Evolutionary conservation across 2,329 filamentous ascomycete species (phyloP), one percentile per base, ranked within the genome.

Genomic region (Falciphora oryzae): DNA sequence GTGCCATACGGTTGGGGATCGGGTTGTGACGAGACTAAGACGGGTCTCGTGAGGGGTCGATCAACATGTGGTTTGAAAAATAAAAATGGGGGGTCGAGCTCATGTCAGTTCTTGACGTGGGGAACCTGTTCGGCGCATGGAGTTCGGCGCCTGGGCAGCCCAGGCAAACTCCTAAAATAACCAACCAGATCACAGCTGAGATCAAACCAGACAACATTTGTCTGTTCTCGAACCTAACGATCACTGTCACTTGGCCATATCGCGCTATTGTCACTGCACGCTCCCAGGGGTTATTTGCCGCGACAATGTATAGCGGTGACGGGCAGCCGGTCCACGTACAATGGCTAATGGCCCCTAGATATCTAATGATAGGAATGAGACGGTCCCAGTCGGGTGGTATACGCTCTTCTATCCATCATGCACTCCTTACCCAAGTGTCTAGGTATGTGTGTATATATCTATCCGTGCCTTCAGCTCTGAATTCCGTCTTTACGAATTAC

Each of bases 41-140:
- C 5, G 14, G n/a, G 4, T 25, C 18, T 53, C 44, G 22, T 53
- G 44, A 50, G 44, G 44, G 44, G 38, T 44, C 35, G 13, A 38
- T 16, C 16, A 18, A 18, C 38, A 18, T 10, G 35, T 38, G 35
- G 44, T n/a, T n/a, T 22, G 22, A 50, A 50, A 53, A 53, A 10
- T n/a, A 53, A 53, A 53, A 53, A n/a, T n/a, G 44, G 44, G 44
- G 35, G 8, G n/a, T 18, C 38, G 6, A 18, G 14, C n/a, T 25
- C 44, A 53, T 53, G 44, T 53, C n/a, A 53, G 44, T 53, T 53
- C 44, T n/a, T 25, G 44, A 53, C 44, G 44, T 53, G 44, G 44
- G 44, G 44, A 53, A 53, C 44, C 4, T 44, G 22, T n/a, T 32
- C 22, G 7, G 38, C 38, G 29, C 29, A 29, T 29, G 29, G 29